Evolutionary conservation across 164 flowering plant genomes (phyloP).

Genomic region (Akebia trifoliata): DNA sequence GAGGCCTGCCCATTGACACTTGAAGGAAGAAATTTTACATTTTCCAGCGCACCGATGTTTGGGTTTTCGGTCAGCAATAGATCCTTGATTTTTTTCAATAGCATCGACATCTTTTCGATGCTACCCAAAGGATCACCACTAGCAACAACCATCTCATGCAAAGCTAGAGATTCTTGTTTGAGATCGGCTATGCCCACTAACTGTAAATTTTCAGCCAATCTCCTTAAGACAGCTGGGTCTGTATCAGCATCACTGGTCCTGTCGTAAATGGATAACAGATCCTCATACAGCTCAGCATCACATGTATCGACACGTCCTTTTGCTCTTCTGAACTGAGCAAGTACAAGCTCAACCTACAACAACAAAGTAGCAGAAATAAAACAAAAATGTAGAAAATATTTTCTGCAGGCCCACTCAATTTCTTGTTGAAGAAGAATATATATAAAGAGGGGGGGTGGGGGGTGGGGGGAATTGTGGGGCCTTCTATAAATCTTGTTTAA

Average conservation of each 20-base stretch:
- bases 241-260: constrained; percentile 5
- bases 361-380: no score
- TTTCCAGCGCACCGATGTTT: constrained; percentile 30
- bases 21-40: constrained; percentile 27
- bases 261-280: constrained; percentile 32
- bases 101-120: constrained; percentile 80
- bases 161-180: constrained; percentile 76
- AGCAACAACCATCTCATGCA: constrained; percentile 76
- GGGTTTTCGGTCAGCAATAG: constrained; percentile 72
- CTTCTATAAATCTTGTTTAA: no score
- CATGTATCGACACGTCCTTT: constrained; percentile 63
- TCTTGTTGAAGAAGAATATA: not conserved
- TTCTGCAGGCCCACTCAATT: not conserved
- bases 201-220: constrained; percentile 68
- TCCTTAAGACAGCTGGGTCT: constrained; percentile 53
- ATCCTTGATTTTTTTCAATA: constrained; percentile 74
- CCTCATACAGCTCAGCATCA: constrained; percentile 59
- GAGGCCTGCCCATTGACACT: constrained; percentile 33
- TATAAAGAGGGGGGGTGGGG: no score
- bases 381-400: not conserved
- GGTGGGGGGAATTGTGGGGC: no score
- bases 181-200: constrained; percentile 58
- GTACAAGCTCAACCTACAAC: constrained; percentile 86
- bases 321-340: constrained; percentile 82
- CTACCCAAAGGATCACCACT: constrained; percentile 74